Base-by-base conservation (phyloP, 176 grass and related monocot genomes). In the Eleusine indica region DNA sequence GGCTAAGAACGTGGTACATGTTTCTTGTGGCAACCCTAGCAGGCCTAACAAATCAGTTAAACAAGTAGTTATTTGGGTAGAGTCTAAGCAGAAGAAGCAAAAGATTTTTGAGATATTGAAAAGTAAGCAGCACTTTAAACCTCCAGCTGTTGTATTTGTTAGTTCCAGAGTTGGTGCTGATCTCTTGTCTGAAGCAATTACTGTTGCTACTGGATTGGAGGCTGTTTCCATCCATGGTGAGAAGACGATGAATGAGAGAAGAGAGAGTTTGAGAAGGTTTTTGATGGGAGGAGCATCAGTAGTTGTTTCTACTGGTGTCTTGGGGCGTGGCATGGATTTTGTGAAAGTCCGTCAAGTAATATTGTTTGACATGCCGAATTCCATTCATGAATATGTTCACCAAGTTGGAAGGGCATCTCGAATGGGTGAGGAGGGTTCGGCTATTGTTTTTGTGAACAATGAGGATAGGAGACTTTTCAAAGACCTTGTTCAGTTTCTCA, bases 341-440 rank as follows among this genome's bases (percentile, higher is more conserved):
- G 61, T 98, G 81, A 91, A 90, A 80, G 85, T 98, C 77, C 63
- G 48, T 32, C 91, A 98, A 74, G 91, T 95, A 66, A 91, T 98
- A 88, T 82, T 95, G 38, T 95, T 98, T 95, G 96, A 98, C 66
- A 88, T 95, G 89, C 93, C 93, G 62, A 93, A 86, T 85, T 93
- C 91, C 61, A 95, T 98, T 41, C 89, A 93, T 64, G 91, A 98
- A 84, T 98, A 93, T 90, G 74, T 90, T 87, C 93, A 98, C 83
- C 89, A 91, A 79, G 83, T 95, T 87, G 93, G 96, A 84, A 93
- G 93, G 69, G 96, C 96, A 80, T 95, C 91, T 80, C 87, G 91
- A 67, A 93, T 90, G 89, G 91, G 96, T 44, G 87, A 89, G 22
- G 95, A 92, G 42, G 93, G 96, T 61, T 83, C 56, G 30, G 87